These are phyloP conservation scores for Acidomyces sp. DNA, from an alignment of 495 filamentous ascomycete genomes.

Conservation along the genomic window DNA sequence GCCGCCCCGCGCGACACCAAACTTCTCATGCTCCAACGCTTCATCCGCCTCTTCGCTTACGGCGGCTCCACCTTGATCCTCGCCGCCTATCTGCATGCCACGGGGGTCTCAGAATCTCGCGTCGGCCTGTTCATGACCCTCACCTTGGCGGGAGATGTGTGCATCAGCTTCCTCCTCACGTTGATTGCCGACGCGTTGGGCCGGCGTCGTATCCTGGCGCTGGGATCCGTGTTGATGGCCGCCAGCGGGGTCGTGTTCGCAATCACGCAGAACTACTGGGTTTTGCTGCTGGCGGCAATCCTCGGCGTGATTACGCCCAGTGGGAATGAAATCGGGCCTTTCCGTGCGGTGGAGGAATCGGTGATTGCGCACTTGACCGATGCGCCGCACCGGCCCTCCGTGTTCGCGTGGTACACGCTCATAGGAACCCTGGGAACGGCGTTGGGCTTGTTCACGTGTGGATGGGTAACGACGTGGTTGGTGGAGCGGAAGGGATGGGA, in stretches of 20 bases:
- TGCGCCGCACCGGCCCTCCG: slow-evolving; percentile 46
- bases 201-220: slow-evolving; percentile 47
- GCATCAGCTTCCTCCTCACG: slow-evolving; percentile 63
- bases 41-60: slow-evolving; percentile 69
- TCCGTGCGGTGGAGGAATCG: slow-evolving; percentile 79
- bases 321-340: slow-evolving; percentile 38
- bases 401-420: slow-evolving; percentile 73
- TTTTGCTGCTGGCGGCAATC: slow-evolving; percentile 57
- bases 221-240: slow-evolving; percentile 57
- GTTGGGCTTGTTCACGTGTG: slow-evolving; percentile 49
- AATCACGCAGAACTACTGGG: slow-evolving; percentile 54
- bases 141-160: slow-evolving; percentile 67
- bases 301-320: slow-evolving; percentile 73
- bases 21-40: slow-evolving; percentile 59
- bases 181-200: slow-evolving; percentile 62
- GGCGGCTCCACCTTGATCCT: slow-evolving; percentile 63
- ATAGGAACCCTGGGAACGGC: slow-evolving; percentile 53
- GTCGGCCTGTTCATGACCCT: slow-evolving; percentile 83
- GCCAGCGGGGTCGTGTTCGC: slow-evolving; percentile 56
- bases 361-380: slow-evolving; percentile 60
- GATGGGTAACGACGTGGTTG: slow-evolving; percentile 48
- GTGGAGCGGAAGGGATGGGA: slow-evolving; percentile 39
- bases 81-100: slow-evolving; percentile 50
- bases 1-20: slow-evolving; percentile 48
- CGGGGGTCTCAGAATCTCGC: slow-evolving; percentile 48